Base-by-base conservation (phyloP, 2,329 filamentous ascomycete genomes). In the Neodidymelliopsis sp. region DNA sequence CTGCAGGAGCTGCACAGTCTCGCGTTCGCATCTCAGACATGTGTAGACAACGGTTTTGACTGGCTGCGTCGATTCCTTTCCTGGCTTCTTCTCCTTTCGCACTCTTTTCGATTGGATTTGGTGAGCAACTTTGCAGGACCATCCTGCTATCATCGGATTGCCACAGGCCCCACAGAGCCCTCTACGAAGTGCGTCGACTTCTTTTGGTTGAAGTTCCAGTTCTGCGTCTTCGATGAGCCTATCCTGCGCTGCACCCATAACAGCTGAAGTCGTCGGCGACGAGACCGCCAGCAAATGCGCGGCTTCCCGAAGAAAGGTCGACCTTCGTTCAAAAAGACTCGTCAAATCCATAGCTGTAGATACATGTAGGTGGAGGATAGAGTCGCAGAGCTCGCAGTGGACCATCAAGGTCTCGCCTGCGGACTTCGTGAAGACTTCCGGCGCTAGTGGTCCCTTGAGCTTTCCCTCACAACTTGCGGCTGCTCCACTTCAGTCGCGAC, bases 141-240 rank as follows among this genome's bases (percentile, higher is more conserved):
- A 67, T 44, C 72, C 72, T n/a, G 70, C 65, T 31, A 75, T 50
- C 56, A 75, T 57, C 5, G 65, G 37, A 39, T 59, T 69, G 5
- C 74, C 74, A 45, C 74, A 76, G 11, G 71, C 66, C 31, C 64
- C 60, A 48, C 74, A 76, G 11, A 67, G 47, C 8, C 64, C 60
- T 45, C 68, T 61, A 31, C 62, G 64, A 36, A 63, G 59, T 28
- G 65, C 57, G 43, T 69, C 65, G 43, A 47, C 54, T 35, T 70
- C 66, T 49, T 67, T 71, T 28, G 49, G 55, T 13, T 63, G 27
- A 15, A 59, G 40, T 24, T 62, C 56, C 9, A 66, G 28, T 27
- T 67, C 62, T 10, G 61, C 58, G 44, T 72, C 64, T 28, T 65
- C 58, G n/a, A 61, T 37, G 16, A 73, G 57, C 24, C 43, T 56